Evolutionary conservation across 352 stramenopile species (phyloP).

Genomic region (Globisporangium emineosum): DNA sequence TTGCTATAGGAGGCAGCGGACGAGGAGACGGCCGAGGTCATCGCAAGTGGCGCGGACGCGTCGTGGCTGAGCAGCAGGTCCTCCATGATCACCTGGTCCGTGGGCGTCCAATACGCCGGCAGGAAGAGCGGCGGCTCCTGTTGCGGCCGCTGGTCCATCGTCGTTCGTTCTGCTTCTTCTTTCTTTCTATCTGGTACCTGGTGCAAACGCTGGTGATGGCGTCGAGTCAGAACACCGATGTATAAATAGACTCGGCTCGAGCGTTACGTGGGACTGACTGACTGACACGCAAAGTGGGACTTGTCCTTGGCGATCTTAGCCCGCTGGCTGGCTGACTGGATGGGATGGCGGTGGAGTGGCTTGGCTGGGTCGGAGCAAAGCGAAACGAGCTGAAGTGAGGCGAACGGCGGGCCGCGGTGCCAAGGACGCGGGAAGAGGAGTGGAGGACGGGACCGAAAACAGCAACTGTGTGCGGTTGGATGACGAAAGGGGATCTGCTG

Average conservation of each 20-base stretch:
- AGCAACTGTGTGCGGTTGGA: background rate
- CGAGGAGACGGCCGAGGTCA: background rate
- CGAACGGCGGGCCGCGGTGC: too few species aligned
- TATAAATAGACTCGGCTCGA: background rate
- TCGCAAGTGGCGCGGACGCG: background rate
- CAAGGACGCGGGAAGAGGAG: background rate
- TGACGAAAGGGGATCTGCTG: background rate
- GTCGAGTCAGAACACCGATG: background rate
- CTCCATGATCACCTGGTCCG: conserved; percentile 60
- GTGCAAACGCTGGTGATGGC: background rate
- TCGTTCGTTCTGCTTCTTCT: background rate
- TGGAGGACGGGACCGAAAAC: background rate
- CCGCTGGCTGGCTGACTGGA: background rate
- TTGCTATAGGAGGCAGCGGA: background rate
- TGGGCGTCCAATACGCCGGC: conserved; percentile 37
- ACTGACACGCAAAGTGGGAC: background rate
- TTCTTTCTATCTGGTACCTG: too few species aligned
- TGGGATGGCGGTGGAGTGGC: background rate
- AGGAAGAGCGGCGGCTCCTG: conserved; percentile 14
- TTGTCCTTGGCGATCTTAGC: background rate
- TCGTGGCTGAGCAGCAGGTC: conserved; percentile 36
- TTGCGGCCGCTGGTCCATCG: background rate
- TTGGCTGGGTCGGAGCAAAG: background rate
- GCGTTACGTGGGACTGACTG: background rate
- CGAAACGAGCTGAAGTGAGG: too few species aligned